Percentiles rank a stretch among this genome's conserved stretches.
Conservation (phyloP, 345 rosid genomes). For the Garcia nutans region DNA sequence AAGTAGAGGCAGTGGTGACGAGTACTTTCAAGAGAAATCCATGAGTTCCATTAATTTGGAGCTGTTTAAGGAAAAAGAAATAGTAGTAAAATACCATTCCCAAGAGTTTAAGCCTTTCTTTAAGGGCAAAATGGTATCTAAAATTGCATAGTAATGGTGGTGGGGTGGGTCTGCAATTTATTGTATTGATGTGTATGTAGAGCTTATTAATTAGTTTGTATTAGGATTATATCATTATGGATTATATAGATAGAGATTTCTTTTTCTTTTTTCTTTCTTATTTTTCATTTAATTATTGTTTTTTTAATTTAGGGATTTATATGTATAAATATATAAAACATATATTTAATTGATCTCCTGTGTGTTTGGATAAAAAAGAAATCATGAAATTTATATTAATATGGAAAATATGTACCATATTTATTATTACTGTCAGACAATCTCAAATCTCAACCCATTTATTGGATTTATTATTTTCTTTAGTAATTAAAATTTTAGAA, state of each 20-base stretch:
- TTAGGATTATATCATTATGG: background rate
- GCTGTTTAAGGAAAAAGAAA: background rate
- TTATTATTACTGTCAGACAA: too few species aligned
- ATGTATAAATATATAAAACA: too few species aligned
- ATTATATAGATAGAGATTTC: too few species aligned
- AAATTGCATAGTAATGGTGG: background rate
- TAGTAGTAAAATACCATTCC: too few species aligned
- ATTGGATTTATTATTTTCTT: too few species aligned
- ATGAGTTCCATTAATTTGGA: slow-evolving; percentile 41
- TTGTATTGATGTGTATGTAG: background rate
- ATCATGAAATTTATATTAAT: background rate
- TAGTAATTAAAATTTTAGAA: too few species aligned
- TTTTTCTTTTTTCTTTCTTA: background rate
- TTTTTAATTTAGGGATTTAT: background rate
- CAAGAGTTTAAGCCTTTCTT: background rate
- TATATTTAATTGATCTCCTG: too few species aligned
- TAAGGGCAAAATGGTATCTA: slow-evolving; percentile 11
- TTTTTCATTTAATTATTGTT: background rate
- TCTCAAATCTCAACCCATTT: too few species aligned
- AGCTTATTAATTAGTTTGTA: background rate
- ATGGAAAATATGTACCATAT: background rate
- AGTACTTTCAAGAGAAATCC: slow-evolving; percentile 41
- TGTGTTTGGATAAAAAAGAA: background rate
- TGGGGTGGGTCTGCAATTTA: slow-evolving; percentile 13
- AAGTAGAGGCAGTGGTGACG: slow-evolving; percentile 2